Conservation (phyloP, 2,329 filamentous ascomycete genomes). For the Graphilbum ipis-grandicollis region DNA sequence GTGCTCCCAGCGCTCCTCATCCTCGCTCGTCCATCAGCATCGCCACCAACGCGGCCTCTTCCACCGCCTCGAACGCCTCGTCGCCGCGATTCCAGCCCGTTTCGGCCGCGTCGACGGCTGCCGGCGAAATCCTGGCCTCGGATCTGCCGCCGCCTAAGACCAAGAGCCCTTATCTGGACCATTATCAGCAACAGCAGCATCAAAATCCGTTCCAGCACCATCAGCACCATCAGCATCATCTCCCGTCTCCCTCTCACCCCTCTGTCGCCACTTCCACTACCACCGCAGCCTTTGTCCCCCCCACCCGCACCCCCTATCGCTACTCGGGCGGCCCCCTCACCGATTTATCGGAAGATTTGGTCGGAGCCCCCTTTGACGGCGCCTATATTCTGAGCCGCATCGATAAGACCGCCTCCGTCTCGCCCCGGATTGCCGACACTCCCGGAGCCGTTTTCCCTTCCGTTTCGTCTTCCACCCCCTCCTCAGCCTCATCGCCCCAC, state of each 20-base stretch:
- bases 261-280: slow-evolving; percentile 5
- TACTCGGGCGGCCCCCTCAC: slow-evolving; percentile 15
- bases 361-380: slow-evolving; percentile 50
- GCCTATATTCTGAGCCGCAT: slow-evolving; percentile 42
- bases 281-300: slow-evolving; percentile 9
- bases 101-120: slow-evolving; percentile 27
- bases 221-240: slow-evolving; percentile 5
- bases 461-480: slow-evolving; percentile 12
- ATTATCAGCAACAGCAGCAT: slow-evolving; percentile 1
- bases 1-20: slow-evolving; percentile 41
- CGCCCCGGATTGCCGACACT: not conserved
- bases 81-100: no score
- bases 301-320: slow-evolving; percentile 2
- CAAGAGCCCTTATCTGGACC: not conserved
- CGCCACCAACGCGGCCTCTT: slow-evolving; percentile 27
- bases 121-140: slow-evolving; percentile 25
- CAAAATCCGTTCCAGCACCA: slow-evolving; percentile 10
- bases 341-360: slow-evolving; percentile 37
- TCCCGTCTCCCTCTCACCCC: slow-evolving; percentile 3
- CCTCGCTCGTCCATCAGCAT: slow-evolving; percentile 25
- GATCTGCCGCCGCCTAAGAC: slow-evolving; percentile 2
- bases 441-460: slow-evolving; percentile 5
- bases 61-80: slow-evolving; percentile 25
- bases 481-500: no score
- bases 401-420: slow-evolving; percentile 26